Conservation (phyloP, 2,329 filamentous ascomycete species). For the Dothiorella sarmentorum region DNA sequence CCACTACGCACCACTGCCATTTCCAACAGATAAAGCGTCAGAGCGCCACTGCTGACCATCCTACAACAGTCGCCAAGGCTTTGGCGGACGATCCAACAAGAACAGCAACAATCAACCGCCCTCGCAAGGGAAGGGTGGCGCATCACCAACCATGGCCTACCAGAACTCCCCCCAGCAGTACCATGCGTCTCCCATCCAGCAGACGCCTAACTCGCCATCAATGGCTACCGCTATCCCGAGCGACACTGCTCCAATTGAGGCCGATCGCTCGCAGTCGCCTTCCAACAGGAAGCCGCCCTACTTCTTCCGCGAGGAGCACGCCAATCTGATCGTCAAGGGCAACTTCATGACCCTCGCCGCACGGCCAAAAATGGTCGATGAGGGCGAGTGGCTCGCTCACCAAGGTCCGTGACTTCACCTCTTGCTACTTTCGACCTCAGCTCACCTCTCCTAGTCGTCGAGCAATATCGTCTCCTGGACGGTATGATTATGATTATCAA, state of each 20-base stretch:
- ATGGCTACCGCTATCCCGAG: slow-evolving; percentile 31
- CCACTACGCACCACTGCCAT: neutral
- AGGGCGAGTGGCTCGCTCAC: slow-evolving; percentile 93
- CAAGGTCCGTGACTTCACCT: slow-evolving; percentile 61
- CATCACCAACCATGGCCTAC: slow-evolving; percentile 15
- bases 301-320: slow-evolving; percentile 72
- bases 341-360: slow-evolving; percentile 97
- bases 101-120: slow-evolving; percentile 36
- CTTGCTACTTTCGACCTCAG: slow-evolving; percentile 23
- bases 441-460: slow-evolving; percentile 63
- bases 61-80: slow-evolving; percentile 38
- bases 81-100: slow-evolving; percentile 43
- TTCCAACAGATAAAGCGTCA: slow-evolving; percentile 20
- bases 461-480: slow-evolving; percentile 85
- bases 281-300: slow-evolving; percentile 66
- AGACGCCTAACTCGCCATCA: slow-evolving; percentile 45
- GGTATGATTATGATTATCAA: slow-evolving; percentile 87
- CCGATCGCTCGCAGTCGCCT: slow-evolving; percentile 30
- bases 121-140: slow-evolving; percentile 22
- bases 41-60: slow-evolving; percentile 26
- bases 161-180: slow-evolving; percentile 31
- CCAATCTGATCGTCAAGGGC: slow-evolving; percentile 88
- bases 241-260: slow-evolving; percentile 12
- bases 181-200: slow-evolving; percentile 28
- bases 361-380: slow-evolving; percentile 87